phyloP scores from a whole-genome alignment of 2,329 filamentous ascomycete genomes.

The Talaromyces verruculosus region DNA sequence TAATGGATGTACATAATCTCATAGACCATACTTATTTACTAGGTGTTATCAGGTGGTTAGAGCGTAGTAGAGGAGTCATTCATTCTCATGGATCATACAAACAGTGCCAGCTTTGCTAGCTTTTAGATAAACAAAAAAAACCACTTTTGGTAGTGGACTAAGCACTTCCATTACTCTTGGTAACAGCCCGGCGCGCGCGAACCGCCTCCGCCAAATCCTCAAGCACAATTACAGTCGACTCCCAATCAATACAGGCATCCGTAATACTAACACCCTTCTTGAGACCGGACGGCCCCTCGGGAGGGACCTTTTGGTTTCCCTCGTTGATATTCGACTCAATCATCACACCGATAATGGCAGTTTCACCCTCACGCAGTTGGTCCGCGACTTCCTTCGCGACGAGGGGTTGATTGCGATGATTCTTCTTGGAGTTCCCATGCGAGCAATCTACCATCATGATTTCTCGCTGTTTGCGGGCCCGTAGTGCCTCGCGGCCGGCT shows the following conservation, averaged over 20 bases:
- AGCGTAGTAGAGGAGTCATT: not conserved
- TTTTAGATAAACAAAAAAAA: not conserved
- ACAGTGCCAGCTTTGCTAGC: not conserved
- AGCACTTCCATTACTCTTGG: conserved; percentile 30
- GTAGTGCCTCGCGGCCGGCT: conserved; percentile 72
- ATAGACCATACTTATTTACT: not conserved
- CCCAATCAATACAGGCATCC: conserved; percentile 95
- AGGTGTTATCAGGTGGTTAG: not conserved
- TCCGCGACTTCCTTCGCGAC: conserved; percentile 79
- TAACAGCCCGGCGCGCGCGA: conserved; percentile 64
- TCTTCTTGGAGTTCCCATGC: conserved; percentile 95
- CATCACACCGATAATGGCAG: conserved; percentile 92
- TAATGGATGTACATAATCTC: conserved; percentile 10
- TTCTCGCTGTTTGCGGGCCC: conserved; percentile 78
- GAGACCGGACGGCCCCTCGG: conserved; percentile 73
- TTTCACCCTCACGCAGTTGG: conserved; percentile 84
- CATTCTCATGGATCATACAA: conserved; percentile 9
- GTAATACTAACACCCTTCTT: conserved; percentile 94
- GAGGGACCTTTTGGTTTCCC: conserved; percentile 81
- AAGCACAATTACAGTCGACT: conserved; percentile 74
- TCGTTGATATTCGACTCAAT: conserved; percentile 98
- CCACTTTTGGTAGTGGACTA: not conserved
- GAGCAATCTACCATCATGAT: conserved; percentile 99
- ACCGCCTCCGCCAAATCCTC: conserved; percentile 85
- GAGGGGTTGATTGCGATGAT: conserved; percentile 95